Evolutionary conservation across 2,329 filamentous ascomycete species (phyloP).

Genomic region (Stagonosporopsis chrysanthemi): DNA sequence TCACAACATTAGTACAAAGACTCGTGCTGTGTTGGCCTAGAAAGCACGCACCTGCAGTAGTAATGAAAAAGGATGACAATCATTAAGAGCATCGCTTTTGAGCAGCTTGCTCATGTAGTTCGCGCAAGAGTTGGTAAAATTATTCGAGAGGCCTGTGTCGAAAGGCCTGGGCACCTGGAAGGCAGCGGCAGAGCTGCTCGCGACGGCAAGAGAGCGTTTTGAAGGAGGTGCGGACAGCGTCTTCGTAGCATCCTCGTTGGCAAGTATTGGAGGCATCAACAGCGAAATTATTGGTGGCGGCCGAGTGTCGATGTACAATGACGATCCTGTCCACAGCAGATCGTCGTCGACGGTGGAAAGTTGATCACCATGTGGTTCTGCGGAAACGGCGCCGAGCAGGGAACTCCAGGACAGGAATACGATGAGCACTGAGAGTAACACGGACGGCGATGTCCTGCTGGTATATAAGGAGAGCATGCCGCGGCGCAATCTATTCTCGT

Average conservation of each 20-base stretch:
- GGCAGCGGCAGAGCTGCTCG: slow-evolving; percentile 24
- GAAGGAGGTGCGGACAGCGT: slow-evolving; percentile 33
- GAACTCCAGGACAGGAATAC: slow-evolving; percentile 36
- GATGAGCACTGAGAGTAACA: slow-evolving; percentile 38
- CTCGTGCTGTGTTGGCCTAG: neutral
- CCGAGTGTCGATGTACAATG: slow-evolving; percentile 41
- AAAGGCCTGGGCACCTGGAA: slow-evolving; percentile 54
- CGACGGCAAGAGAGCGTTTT: slow-evolving; percentile 36
- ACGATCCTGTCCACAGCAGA: slow-evolving; percentile 41
- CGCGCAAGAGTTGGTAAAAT: slow-evolving; percentile 66
- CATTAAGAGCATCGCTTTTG: slow-evolving; percentile 68
- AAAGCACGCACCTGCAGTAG: slow-evolving; percentile 71
- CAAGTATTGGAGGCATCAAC: slow-evolving; percentile 45
- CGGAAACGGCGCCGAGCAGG: slow-evolving; percentile 37
- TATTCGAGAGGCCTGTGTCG: slow-evolving; percentile 59
- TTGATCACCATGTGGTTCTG: slow-evolving; percentile 44
- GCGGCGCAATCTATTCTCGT: slow-evolving; percentile 29
- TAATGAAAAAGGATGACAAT: slow-evolving; percentile 84
- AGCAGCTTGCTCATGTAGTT: slow-evolving; percentile 74
- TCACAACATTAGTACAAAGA: slow-evolving; percentile 23
- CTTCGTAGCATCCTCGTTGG: slow-evolving; percentile 34
- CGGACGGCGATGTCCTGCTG: slow-evolving; percentile 19
- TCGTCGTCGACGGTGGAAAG: slow-evolving; percentile 33
- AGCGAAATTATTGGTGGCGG: slow-evolving; percentile 37
- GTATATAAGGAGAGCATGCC: slow-evolving; percentile 30